These are phyloP conservation scores for Moringa oleifera DNA, from an alignment of 345 rosid genomes.

Conservation along the genomic window DNA sequence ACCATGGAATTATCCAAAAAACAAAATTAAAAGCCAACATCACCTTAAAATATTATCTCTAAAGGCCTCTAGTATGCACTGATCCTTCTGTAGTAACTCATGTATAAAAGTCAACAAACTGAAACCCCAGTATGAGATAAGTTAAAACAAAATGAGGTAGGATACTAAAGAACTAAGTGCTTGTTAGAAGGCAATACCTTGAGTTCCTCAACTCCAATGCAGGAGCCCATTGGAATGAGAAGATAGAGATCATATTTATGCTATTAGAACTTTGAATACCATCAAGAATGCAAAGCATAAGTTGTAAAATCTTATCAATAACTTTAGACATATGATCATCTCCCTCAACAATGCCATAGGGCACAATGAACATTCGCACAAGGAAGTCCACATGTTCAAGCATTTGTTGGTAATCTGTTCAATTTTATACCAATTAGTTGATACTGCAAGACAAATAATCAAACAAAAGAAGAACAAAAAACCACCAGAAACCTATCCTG, in stretches of 20 bases:
- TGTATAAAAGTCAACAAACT: constrained; percentile 60
- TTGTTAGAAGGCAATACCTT: constrained; percentile 37
- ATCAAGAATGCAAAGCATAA: constrained; percentile 57
- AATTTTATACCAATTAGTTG: constrained; percentile 10
- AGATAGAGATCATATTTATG: constrained; percentile 26
- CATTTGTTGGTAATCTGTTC: constrained; percentile 55
- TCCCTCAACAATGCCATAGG: constrained; percentile 26
- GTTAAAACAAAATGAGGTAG: constrained; percentile 14
- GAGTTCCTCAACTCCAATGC: constrained; percentile 47
- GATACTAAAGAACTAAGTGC: constrained; percentile 7
- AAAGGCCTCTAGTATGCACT: constrained; percentile 37
- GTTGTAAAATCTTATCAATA: constrained; percentile 55
- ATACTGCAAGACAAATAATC: constrained; percentile 8
- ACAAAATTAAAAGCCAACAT: constrained; percentile 12
- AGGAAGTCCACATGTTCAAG: constrained; percentile 40
- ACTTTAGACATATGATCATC: constrained; percentile 37
- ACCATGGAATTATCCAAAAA: too few species aligned
- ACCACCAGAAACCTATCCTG: constrained; percentile 8
- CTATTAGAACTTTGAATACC: constrained; percentile 38
- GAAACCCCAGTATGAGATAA: constrained; percentile 26
- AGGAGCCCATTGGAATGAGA: constrained; percentile 66
- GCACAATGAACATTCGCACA: constrained; percentile 33
- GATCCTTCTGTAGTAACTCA: constrained; percentile 54
- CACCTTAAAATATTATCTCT: constrained; percentile 59
- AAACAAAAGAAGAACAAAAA: too few species aligned